Percentiles rank a stretch among this genome's conserved stretches.
These are phyloP conservation scores for Lachnellula subtilissima DNA, from an alignment of 2,329 filamentous ascomycete species.

Conservation along the genomic window DNA sequence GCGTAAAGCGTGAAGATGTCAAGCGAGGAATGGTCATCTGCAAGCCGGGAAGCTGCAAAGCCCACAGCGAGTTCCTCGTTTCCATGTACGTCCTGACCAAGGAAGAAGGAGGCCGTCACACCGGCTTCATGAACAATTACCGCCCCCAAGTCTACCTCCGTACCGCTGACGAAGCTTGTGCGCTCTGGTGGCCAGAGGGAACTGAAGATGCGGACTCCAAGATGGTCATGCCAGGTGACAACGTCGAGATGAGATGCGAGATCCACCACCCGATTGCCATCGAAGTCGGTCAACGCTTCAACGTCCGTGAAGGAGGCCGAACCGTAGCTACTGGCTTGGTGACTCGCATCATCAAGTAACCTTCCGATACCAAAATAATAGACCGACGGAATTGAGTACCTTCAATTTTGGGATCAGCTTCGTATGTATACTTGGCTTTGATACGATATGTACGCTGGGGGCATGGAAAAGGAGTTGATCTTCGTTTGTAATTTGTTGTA, in stretches of 20 bases:
- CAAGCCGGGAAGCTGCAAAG: constrained; percentile 76
- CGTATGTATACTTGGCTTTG: constrained; percentile 24
- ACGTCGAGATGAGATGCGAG: constrained; percentile 92
- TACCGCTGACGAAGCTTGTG: constrained; percentile 76
- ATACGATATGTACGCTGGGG: constrained; percentile 4
- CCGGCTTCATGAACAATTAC: constrained; percentile 94
- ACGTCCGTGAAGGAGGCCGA: constrained; percentile 93
- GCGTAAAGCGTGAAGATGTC: constrained; percentile 93
- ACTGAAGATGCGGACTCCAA: constrained; percentile 66
- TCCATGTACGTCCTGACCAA: constrained; percentile 97
- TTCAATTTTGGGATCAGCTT: neutral
- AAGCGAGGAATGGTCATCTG: constrained; percentile 90
- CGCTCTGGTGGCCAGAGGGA: constrained; percentile 82
- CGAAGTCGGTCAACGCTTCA: constrained; percentile 92
- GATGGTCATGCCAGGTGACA: constrained; percentile 97
- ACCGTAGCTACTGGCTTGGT: constrained; percentile 81
- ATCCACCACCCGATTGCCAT: constrained; percentile 82
- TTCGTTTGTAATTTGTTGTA: constrained; percentile 18
- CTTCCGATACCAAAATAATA: constrained; percentile 1
- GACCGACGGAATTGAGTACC: neutral
- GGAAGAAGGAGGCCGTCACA: constrained; percentile 97
- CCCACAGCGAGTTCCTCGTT: constrained; percentile 85
- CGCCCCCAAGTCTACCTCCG: constrained; percentile 93
- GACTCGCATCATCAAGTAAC: constrained; percentile 60
- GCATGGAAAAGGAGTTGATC: constrained; percentile 25